phyloP scores from a whole-genome alignment of 257 asterid genomes.

The Solanum tacnaense region DNA sequence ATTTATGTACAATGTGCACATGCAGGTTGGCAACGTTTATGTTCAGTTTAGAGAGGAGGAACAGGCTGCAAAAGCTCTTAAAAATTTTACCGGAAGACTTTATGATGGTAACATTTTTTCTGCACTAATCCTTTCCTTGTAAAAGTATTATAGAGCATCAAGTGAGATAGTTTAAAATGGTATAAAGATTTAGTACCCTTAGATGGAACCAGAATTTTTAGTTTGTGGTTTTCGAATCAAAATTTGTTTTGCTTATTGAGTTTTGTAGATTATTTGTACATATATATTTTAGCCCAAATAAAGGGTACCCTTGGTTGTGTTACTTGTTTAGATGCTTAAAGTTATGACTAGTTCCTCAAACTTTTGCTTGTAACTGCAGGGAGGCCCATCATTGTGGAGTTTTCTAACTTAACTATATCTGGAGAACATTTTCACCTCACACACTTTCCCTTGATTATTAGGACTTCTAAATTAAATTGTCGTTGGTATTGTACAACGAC shows the following conservation, averaged over 20 bases:
- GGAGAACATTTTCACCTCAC: not conserved
- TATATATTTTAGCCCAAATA: not conserved
- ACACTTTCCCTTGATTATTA: not conserved
- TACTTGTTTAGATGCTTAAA: not conserved
- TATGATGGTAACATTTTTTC: not conserved
- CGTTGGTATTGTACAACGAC: not conserved
- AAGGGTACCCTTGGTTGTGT: not conserved
- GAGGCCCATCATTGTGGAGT: conserved; percentile 85
- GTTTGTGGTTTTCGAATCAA: not conserved
- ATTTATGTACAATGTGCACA: not conserved
- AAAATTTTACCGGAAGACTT: not conserved
- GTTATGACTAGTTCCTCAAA: not conserved
- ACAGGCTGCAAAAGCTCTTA: conserved; percentile 19
- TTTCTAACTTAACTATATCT: conserved; percentile 63
- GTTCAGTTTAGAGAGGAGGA: conserved; percentile 22
- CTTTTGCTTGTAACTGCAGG: conserved; percentile 33
- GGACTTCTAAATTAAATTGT: not conserved
- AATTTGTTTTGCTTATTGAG: not conserved
- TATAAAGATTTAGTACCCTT: not conserved
- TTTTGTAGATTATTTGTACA: not conserved
- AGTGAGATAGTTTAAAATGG: not conserved
- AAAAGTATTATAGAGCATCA: not conserved
- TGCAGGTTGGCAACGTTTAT: conserved; percentile 19
- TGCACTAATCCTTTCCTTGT: not conserved
- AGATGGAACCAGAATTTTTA: not conserved